phyloP scores from a whole-genome alignment of 2,329 filamentous ascomycete species.

The Penicillium sp. region DNA sequence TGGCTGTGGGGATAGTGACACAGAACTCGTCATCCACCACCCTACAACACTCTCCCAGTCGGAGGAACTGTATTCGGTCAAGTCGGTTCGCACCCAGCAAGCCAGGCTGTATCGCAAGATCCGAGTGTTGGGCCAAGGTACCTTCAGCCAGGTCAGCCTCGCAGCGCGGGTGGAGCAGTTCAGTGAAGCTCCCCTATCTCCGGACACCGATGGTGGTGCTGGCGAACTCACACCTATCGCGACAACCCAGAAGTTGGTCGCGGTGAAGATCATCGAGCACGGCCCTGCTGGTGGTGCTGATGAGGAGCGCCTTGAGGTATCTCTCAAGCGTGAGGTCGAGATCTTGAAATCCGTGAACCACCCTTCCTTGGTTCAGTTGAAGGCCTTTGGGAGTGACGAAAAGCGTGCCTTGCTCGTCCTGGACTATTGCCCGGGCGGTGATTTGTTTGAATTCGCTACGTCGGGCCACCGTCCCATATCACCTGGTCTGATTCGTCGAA shows the following conservation, averaged over 20 bases:
- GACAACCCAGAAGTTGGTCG: slow-evolving; percentile 80
- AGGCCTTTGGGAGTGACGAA: slow-evolving; percentile 85
- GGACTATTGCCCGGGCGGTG: slow-evolving; percentile 90
- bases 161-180: slow-evolving; percentile 74
- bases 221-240: slow-evolving; percentile 31
- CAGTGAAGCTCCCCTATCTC: slow-evolving; percentile 39
- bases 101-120: slow-evolving; percentile 77
- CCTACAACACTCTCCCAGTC: slow-evolving; percentile 24
- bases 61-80: slow-evolving; percentile 71
- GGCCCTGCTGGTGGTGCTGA: slow-evolving; percentile 91
- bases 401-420: slow-evolving; percentile 82
- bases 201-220: slow-evolving; percentile 12
- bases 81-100: slow-evolving; percentile 68
- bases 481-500: slow-evolving; percentile 72
- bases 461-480: slow-evolving; percentile 69
- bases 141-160: slow-evolving; percentile 91
- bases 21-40: slow-evolving; percentile 39
- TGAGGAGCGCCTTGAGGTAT: slow-evolving; percentile 89
- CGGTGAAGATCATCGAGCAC: slow-evolving; percentile 93
- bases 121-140: slow-evolving; percentile 83
- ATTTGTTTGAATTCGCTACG: slow-evolving; percentile 90
- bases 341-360: slow-evolving; percentile 88
- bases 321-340: slow-evolving; percentile 90
- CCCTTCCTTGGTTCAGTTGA: slow-evolving; percentile 86
- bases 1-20: slow-evolving; percentile 56